These are phyloP conservation scores for Fusarium pseudograminearum DNA, from an alignment of 2,329 filamentous ascomycete species.

Conservation along the genomic window DNA sequence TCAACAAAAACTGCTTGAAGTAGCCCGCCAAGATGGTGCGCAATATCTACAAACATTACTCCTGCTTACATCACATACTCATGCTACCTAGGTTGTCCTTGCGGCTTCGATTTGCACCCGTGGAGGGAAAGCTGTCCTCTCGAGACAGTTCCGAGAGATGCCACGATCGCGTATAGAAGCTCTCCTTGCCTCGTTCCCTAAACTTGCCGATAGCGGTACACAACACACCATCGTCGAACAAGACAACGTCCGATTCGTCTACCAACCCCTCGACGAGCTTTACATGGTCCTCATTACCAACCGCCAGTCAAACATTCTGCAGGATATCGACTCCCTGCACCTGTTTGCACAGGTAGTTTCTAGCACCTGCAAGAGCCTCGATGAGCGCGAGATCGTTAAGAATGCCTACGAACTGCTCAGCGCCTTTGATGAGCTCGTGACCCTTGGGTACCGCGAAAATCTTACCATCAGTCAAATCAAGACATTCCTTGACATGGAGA, in stretches of 20 bases:
- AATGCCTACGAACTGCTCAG: constrained; percentile 97
- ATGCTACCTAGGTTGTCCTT: constrained; percentile 82
- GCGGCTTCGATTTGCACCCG: constrained; percentile 99
- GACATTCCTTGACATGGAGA: constrained; percentile 99
- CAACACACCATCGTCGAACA: constrained; percentile 99
- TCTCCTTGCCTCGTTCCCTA: constrained; percentile 95
- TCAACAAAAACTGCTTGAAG: constrained; percentile 36
- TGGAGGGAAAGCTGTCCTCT: constrained; percentile 97
- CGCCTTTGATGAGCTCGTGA: constrained; percentile 97
- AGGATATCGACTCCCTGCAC: constrained; percentile 98
- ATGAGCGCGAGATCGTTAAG: constrained; percentile 93
- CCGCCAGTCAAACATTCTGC: constrained; percentile 98
- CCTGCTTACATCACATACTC: constrained; percentile 31
- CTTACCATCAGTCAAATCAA: constrained; percentile 97
- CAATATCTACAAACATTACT: constrained; percentile 15
- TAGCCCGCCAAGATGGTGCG: constrained; percentile 56
- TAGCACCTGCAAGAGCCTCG: constrained; percentile 94
- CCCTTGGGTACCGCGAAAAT: constrained; percentile 95
- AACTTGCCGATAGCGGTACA: constrained; percentile 93
- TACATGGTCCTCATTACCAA: constrained; percentile 99
- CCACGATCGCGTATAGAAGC: constrained; percentile 96
- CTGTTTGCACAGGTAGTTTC: constrained; percentile 97
- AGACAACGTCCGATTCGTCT: constrained; percentile 99
- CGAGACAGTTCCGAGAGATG: constrained; percentile 97
- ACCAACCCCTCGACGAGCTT: constrained; percentile 97